Conservation (phyloP, 1,284 basidiomycete genomes). For the Cryptococcus hybrid region DNA sequence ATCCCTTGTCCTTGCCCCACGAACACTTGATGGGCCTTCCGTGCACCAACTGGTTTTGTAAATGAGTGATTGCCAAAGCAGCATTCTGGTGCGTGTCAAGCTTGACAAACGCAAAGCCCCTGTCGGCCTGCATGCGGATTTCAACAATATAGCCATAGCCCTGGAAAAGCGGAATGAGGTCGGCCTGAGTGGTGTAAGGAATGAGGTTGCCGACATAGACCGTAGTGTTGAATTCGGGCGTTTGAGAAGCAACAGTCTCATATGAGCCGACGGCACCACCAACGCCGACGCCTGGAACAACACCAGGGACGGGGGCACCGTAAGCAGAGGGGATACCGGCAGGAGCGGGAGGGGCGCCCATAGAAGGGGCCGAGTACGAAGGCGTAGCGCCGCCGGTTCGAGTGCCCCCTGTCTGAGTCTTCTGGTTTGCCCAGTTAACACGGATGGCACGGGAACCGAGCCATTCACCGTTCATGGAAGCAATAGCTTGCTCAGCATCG, state of each 20-base stretch:
- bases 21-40: conserved; percentile 94
- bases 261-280: conserved; percentile 74
- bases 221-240: conserved; percentile 87
- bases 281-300: conserved; percentile 5
- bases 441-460: conserved; percentile 94
- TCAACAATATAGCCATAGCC: conserved; percentile 96
- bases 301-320: conserved; percentile 13
- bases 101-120: conserved; percentile 98
- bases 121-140: conserved; percentile 97
- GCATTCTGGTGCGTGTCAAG: conserved; percentile 97
- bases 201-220: conserved; percentile 99
- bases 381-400: conserved; percentile 12
- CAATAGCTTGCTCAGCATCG: conserved; percentile 96
- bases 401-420: conserved; percentile 66
- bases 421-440: conserved; percentile 99
- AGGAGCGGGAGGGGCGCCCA: conserved; percentile 5
- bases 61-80: conserved; percentile 91
- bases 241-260: conserved; percentile 82
- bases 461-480: conserved; percentile 99
- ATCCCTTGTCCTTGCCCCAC: conserved; percentile 88
- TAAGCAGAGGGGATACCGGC: conserved; percentile 1
- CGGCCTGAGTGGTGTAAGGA: conserved; percentile 90
- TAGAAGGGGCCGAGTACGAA: conserved; percentile 2
- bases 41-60: conserved; percentile 93
- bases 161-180: conserved; percentile 88